These are phyloP conservation scores for Malassezia globosa DNA, from an alignment of 1,284 basidiomycete genomes.

Conservation along the genomic window DNA sequence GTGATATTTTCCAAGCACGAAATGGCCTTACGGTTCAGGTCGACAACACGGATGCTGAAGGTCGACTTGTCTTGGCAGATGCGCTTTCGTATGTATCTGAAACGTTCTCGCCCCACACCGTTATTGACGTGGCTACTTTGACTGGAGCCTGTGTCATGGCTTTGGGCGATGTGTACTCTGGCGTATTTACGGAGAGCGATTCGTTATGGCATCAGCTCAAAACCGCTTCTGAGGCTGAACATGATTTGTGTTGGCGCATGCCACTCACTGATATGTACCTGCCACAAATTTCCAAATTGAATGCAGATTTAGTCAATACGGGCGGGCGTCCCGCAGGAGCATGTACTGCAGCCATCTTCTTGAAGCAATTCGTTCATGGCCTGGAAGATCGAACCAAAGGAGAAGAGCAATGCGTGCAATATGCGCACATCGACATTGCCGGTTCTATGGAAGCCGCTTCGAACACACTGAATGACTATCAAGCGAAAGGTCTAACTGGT, in stretches of 20 bases:
- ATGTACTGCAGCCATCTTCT: slow-evolving; percentile 74
- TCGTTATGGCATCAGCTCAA: slow-evolving; percentile 59
- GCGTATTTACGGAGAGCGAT: slow-evolving; percentile 60
- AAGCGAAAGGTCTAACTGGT: slow-evolving; percentile 67
- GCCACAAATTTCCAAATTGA: slow-evolving; percentile 63
- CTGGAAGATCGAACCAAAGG: slow-evolving; percentile 30
- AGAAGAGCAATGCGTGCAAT: slow-evolving; percentile 26
- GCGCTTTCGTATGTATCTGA: slow-evolving; percentile 74
- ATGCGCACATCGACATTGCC: slow-evolving; percentile 58
- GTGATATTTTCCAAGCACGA: slow-evolving; percentile 68
- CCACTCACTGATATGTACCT: slow-evolving; percentile 64
- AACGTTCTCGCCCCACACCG: slow-evolving; percentile 65
- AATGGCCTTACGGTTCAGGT: slow-evolving; percentile 78
- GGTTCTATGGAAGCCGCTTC: slow-evolving; percentile 56
- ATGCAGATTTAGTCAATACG: slow-evolving; percentile 70
- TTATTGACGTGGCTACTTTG: slow-evolving; percentile 74
- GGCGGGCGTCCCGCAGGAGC: slow-evolving; percentile 63
- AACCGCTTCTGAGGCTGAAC: slow-evolving; percentile 61
- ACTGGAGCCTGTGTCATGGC: slow-evolving; percentile 51
- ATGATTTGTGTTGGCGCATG: slow-evolving; percentile 48
- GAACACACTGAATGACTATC: slow-evolving; percentile 55
- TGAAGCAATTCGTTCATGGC: slow-evolving; percentile 58
- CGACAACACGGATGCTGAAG: slow-evolving; percentile 81
- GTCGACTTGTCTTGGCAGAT: slow-evolving; percentile 63
- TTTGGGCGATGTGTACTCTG: slow-evolving; percentile 61